Evolutionary conservation across 441 rosid species (phyloP).

Genomic region (Gossypium laxum): DNA sequence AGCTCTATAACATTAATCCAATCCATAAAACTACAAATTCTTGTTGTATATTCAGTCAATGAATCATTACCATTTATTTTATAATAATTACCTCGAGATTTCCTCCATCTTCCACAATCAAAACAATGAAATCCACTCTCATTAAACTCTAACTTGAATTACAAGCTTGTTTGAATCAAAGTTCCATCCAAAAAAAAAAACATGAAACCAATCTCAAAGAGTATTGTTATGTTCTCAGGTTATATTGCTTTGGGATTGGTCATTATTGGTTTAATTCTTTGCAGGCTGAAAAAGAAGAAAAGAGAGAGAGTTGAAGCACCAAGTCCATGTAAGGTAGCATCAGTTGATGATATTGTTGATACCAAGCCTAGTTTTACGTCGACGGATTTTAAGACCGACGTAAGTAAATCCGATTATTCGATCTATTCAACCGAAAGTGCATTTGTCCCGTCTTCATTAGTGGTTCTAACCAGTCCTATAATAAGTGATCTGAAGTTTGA

Average conservation of each 20-base stretch:
- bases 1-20: neutral
- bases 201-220: conserved; percentile 25
- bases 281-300: conserved; percentile 20
- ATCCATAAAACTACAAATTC: conserved; percentile 20
- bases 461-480: conserved; percentile 38
- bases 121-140: conserved; percentile 5
- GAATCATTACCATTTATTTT: neutral
- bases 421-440: conserved; percentile 23
- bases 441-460: conserved; percentile 28
- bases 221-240: conserved; percentile 35
- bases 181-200: neutral
- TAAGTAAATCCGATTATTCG: conserved; percentile 28
- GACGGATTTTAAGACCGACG: conserved; percentile 15
- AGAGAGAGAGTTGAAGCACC: conserved; percentile 16
- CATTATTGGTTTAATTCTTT: conserved; percentile 18
- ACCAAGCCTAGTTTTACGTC: conserved; percentile 20
- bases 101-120: conserved; percentile 21
- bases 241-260: conserved; percentile 26
- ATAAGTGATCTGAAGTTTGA: conserved; percentile 38
- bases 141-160: neutral
- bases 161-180: conserved; percentile 3
- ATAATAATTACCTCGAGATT: conserved; percentile 23
- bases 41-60: conserved; percentile 34
- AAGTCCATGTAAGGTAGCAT: conserved; percentile 18
- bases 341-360: conserved; percentile 22